phyloP scores from a whole-genome alignment of 495 filamentous ascomycete species.

The Clohesyomyces aquaticus region DNA sequence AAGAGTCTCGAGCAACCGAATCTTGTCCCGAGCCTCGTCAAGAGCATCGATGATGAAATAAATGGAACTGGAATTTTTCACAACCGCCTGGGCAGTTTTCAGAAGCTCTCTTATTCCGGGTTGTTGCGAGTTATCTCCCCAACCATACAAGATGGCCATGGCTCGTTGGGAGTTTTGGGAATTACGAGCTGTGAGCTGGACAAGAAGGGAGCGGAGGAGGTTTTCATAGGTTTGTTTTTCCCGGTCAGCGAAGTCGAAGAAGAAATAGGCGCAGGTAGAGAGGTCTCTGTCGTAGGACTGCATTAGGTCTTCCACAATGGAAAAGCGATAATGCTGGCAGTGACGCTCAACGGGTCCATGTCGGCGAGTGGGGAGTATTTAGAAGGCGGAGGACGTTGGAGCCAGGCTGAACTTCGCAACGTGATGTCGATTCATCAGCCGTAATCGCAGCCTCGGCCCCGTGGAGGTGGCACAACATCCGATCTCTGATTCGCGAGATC shows the following conservation, averaged over 20 bases:
- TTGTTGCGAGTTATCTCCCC: constrained; percentile 15
- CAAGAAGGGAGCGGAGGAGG: constrained; percentile 12
- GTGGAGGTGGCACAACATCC: too few relatives aligned
- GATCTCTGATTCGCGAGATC: too few relatives aligned
- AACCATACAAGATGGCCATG: background rate
- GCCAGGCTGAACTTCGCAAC: background rate
- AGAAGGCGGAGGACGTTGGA: background rate
- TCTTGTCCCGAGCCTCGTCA: constrained; percentile 16
- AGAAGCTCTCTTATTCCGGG: background rate
- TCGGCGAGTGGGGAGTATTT: background rate
- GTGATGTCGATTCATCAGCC: too few relatives aligned
- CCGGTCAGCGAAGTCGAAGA: constrained; percentile 22
- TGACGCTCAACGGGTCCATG: constrained; percentile 18
- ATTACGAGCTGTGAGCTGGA: constrained; percentile 6
- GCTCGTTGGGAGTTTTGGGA: background rate
- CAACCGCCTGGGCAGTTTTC: background rate
- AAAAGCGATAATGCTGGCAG: constrained; percentile 23
- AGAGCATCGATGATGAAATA: constrained; percentile 23
- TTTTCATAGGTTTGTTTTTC: background rate
- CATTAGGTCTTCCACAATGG: constrained; percentile 7
- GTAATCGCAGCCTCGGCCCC: too few relatives aligned
- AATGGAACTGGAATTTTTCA: background rate
- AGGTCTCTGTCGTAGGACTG: background rate
- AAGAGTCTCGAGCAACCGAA: background rate
- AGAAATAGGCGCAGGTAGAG: constrained; percentile 1